Evolutionary conservation across 1,284 basidiomycete species (phyloP), one percentile per base, ranked within the genome.

Genomic region (Ceratobasidium sp.): DNA sequence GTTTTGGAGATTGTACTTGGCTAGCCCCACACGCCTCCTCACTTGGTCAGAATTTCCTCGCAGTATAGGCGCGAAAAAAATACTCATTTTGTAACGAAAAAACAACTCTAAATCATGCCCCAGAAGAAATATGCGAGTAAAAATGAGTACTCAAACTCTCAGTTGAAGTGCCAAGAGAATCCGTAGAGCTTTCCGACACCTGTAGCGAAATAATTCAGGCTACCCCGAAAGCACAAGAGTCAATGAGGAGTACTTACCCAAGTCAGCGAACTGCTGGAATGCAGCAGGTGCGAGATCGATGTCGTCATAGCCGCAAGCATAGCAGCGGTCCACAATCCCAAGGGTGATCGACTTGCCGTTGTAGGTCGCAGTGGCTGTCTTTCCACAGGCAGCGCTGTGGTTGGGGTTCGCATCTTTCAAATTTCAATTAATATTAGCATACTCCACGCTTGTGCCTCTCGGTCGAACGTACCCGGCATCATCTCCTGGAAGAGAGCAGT

Each of bases 261-360:
- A 56, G 27, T 61, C 69, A 37, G 58, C 69, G n/a, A 72, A 62
- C 31, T 62, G 69, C 34, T 72, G 69, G 56, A 72, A 72, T 2
- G 69, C 58, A 24, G 69, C 56, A 19, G 69, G 69, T 4, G 69
- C 56, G 46, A 72, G 58, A 31, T 72, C 69, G 27, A 72, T 72
- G 13, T 62, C 69, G 31, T 61, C 41, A n/a, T 72, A 72, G 43
- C 69, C 56, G 34, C 69, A 72, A 37, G 41, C 58, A 34, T 58
- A 58, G 69, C 69, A 72, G 46, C 69, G 69, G 43, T 72, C 58
- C n/a, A 72, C 69, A 22, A 72, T 72, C 22, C 56, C 69, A 19
- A 72, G 29, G 22, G 69, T 62, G 19, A 72, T 72, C 27, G 29
- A 43, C 31, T 72, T 72, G n/a, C 69, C 69, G 34, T 72, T 72